A percentile compares a stretch with the other conserved stretches of the same genome.
These are phyloP conservation scores for Chaetomiaceae sp. DNA, from an alignment of 2,329 filamentous ascomycete genomes.

Conservation along the genomic window DNA sequence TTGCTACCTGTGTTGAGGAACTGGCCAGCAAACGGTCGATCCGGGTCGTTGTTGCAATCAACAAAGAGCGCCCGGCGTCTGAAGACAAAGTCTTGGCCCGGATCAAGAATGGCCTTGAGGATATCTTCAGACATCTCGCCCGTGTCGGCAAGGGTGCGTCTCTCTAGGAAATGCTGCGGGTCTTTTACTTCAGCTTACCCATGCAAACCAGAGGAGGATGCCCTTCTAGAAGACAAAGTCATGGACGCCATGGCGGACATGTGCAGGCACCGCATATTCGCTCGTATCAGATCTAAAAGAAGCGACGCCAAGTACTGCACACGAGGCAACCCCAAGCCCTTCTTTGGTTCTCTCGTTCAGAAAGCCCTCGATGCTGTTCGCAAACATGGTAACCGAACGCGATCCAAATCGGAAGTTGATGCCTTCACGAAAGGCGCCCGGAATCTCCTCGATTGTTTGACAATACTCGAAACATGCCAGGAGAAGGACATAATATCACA, in stretches of 20 bases:
- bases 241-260: conserved; percentile 13
- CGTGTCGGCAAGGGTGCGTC: conserved; percentile 8
- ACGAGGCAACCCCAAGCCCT: background rate
- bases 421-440: background rate
- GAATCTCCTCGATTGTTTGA: background rate
- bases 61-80: conserved; percentile 5
- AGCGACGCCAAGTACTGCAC: background rate
- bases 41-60: conserved; percentile 21
- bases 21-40: background rate
- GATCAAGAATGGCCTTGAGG: conserved; percentile 19
- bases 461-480: conserved; percentile 4
- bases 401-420: background rate
- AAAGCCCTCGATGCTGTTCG: conserved; percentile 1
- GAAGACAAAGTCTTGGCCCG: background rate
- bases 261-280: conserved; percentile 16
- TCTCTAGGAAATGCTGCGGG: too few relatives aligned
- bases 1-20: conserved; percentile 21
- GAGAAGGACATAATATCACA: background rate
- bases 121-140: conserved; percentile 14
- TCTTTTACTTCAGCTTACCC: background rate
- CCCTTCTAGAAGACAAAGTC: conserved; percentile 1
- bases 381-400: background rate
- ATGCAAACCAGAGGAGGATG: background rate
- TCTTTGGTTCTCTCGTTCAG: background rate
- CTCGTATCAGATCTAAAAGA: conserved; percentile 9